These are phyloP conservation scores for Fusarium oxysporum DNA, from an alignment of 2,329 filamentous ascomycete species.

Conservation along the genomic window DNA sequence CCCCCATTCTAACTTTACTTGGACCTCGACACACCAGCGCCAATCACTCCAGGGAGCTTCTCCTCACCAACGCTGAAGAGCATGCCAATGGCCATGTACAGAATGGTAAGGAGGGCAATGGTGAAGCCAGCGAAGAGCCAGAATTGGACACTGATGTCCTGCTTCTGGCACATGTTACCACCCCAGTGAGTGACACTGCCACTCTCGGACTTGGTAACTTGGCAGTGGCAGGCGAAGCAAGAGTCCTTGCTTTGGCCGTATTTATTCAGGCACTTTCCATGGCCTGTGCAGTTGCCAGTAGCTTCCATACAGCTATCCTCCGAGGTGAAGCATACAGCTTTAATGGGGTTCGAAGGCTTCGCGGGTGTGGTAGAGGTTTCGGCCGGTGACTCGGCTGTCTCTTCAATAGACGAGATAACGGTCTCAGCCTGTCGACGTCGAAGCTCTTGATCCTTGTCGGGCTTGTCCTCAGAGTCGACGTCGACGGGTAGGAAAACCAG, in stretches of 20 bases:
- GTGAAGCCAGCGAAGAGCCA: slow-evolving; percentile 85
- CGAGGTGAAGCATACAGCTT: slow-evolving; percentile 81
- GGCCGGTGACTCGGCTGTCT: slow-evolving; percentile 37
- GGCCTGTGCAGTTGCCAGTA: slow-evolving; percentile 85
- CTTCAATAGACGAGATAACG: slow-evolving; percentile 56
- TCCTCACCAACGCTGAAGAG: slow-evolving; percentile 87
- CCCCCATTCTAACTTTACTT: slow-evolving; percentile 58
- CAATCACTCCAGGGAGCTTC: slow-evolving; percentile 92
- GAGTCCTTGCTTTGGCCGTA: slow-evolving; percentile 62
- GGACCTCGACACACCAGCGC: slow-evolving; percentile 86
- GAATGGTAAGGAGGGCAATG: slow-evolving; percentile 73
- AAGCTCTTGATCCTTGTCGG: slow-evolving; percentile 56
- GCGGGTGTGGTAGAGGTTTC: slow-evolving; percentile 43
- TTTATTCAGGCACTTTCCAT: slow-evolving; percentile 80
- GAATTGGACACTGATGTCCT: slow-evolving; percentile 88
- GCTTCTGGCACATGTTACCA: slow-evolving; percentile 88
- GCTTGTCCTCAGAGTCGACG: slow-evolving; percentile 55
- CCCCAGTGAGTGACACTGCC: slow-evolving; percentile 81
- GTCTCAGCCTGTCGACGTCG: slow-evolving; percentile 62
- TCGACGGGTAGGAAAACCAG: slow-evolving; percentile 66
- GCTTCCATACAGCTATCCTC: slow-evolving; percentile 73
- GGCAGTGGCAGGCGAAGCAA: slow-evolving; percentile 86
- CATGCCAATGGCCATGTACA: slow-evolving; percentile 79
- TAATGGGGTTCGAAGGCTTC: slow-evolving; percentile 54
- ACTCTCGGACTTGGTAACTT: slow-evolving; percentile 65